These are phyloP conservation scores for Colletotrichum spinosum DNA, from an alignment of 2,329 filamentous ascomycete species.

Conservation along the genomic window DNA sequence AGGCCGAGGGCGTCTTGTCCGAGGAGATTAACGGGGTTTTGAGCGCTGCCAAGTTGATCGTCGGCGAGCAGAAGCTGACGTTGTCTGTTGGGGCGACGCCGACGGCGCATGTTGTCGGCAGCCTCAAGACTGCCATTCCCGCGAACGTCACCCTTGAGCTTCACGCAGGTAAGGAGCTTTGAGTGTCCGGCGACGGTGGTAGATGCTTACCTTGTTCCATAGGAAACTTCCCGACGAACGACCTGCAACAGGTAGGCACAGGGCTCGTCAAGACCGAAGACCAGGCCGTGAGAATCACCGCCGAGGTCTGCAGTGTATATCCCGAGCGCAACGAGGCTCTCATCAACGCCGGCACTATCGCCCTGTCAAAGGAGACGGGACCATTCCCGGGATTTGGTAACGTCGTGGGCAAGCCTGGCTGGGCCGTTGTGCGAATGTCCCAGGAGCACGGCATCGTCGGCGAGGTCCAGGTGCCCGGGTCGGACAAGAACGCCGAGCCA, in stretches of 20 bases:
- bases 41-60: slow-evolving; percentile 45
- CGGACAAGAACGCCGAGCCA: slow-evolving; percentile 31
- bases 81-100: slow-evolving; percentile 51
- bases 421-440: slow-evolving; percentile 49
- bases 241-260: slow-evolving; percentile 53
- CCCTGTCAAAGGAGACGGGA: slow-evolving; percentile 49
- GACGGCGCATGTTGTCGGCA: slow-evolving; percentile 49
- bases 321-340: slow-evolving; percentile 52
- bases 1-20: slow-evolving; percentile 46
- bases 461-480: slow-evolving; percentile 9
- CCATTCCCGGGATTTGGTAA: slow-evolving; percentile 45
- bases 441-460: slow-evolving; percentile 53
- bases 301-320: slow-evolving; percentile 53
- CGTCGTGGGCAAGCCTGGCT: slow-evolving; percentile 43
- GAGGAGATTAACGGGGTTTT: slow-evolving; percentile 47
- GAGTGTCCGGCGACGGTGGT: too few relatives aligned
- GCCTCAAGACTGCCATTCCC: slow-evolving; percentile 45
- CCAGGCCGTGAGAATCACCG: slow-evolving; percentile 46
- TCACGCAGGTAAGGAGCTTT: slow-evolving; percentile 45
- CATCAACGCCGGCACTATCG: slow-evolving; percentile 50
- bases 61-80: slow-evolving; percentile 42
- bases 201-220: too few relatives aligned
- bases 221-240: slow-evolving; percentile 52
- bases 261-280: slow-evolving; percentile 44
- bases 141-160: slow-evolving; percentile 49